Evolutionary conservation across 371 early-diverging fungal species (phyloP).

Genomic region (Saksenaea oblongispora): DNA sequence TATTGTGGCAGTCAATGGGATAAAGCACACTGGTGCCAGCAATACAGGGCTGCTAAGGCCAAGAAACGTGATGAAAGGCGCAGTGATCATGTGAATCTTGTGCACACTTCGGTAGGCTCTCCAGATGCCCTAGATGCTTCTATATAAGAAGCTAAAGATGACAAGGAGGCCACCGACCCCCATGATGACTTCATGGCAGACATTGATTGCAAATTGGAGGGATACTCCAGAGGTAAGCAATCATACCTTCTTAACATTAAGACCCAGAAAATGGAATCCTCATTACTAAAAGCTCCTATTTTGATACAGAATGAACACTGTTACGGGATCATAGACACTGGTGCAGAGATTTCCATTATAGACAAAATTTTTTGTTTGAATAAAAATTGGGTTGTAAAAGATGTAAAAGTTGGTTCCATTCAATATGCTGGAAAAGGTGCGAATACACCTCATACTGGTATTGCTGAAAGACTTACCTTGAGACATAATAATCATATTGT

Average conservation of each 20-base stretch:
- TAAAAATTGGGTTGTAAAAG: not conserved
- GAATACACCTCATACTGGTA: not conserved
- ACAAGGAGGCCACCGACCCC: not conserved
- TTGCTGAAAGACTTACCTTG: not conserved
- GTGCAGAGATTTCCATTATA: not conserved
- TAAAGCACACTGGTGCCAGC: not conserved
- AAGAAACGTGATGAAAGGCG: not conserved
- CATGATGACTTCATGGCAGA: not conserved
- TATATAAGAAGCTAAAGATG: too few relatives aligned
- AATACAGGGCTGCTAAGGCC: not conserved
- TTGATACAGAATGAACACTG: not conserved
- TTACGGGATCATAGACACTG: not conserved
- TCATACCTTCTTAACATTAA: not conserved
- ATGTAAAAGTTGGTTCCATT: not conserved
- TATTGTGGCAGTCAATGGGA: not conserved
- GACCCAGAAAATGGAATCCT: not conserved
- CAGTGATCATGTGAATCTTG: not conserved
- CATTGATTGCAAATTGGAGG: not conserved
- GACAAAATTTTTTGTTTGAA: not conserved
- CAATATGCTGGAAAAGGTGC: not conserved
- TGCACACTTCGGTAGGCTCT: too few relatives aligned
- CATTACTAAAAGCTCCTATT: not conserved
- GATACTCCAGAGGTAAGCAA: not conserved
- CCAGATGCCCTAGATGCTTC: too few relatives aligned
- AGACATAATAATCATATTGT: not conserved